phyloP scores from a whole-genome alignment of 1,139 yeast species.

The Lodderomyces elongisporus region DNA sequence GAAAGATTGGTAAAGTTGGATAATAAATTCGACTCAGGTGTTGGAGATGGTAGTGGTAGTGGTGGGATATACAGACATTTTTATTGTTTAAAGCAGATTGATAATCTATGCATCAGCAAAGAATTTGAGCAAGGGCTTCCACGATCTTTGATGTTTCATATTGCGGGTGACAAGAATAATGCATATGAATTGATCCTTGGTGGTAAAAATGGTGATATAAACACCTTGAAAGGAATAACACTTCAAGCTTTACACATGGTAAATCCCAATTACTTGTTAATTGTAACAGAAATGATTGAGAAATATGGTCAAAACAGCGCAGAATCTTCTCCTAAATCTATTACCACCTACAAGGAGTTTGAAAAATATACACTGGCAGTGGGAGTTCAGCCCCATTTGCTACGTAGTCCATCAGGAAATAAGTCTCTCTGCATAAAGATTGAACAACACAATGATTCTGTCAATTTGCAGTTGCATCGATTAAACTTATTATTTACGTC shows the following conservation, averaged over 20 bases:
- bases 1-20: conserved; percentile 12
- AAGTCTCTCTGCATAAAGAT: conserved; percentile 12
- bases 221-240: conserved; percentile 3
- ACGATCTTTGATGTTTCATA: conserved; percentile 5
- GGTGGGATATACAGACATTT: conserved; percentile 13
- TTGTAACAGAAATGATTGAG: conserved; percentile 1
- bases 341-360: too few species aligned
- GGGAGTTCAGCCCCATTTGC: too few species aligned
- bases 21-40: too few species aligned
- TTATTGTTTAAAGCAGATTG: conserved; percentile 10
- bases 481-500: conserved; percentile 8
- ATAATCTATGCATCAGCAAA: neutral
- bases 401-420: too few species aligned
- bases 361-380: too few species aligned
- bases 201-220: conserved; percentile 5
- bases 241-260: conserved; percentile 1
- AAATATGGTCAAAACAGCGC: too few species aligned
- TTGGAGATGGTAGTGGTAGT: too few species aligned
- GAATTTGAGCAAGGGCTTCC: neutral
- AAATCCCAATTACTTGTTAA: neutral
- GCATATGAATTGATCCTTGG: conserved; percentile 2
- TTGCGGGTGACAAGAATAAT: conserved; percentile 2
- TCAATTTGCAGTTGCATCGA: conserved; percentile 11
- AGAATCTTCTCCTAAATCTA: too few species aligned
- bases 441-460: conserved; percentile 9